Conservation (phyloP, 2,329 filamentous ascomycete genomes). For the Dryadomyces sulphureus region DNA sequence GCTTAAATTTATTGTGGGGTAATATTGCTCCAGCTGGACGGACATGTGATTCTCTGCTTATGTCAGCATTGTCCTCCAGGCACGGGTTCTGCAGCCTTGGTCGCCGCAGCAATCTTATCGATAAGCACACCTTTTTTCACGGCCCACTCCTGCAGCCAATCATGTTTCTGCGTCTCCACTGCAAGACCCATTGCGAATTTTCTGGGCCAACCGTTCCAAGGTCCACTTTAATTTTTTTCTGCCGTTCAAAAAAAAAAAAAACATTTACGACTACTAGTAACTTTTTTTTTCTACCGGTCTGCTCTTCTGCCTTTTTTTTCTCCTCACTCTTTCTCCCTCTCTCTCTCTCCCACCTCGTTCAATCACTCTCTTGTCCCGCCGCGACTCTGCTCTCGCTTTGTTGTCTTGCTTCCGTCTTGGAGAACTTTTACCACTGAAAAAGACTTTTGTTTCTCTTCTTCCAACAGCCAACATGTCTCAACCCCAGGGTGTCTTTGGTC, state of each 20-base stretch:
- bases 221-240: conserved; percentile 8
- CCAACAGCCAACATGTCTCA: conserved; percentile 7
- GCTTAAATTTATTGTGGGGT: background rate
- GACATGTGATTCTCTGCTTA: no score
- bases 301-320: conserved; percentile 13
- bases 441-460: background rate
- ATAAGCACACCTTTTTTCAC: conserved; percentile 1
- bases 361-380: conserved; percentile 11
- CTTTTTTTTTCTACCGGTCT: conserved; percentile 6
- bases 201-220: conserved; percentile 9
- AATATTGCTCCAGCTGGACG: background rate
- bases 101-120: conserved; percentile 9
- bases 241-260: conserved; percentile 8
- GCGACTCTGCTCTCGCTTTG: background rate
- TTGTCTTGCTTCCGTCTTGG: no score
- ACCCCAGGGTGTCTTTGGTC: conserved; percentile 51
- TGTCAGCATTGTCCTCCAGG: no score
- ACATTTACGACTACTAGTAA: conserved; percentile 3
- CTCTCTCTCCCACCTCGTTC: conserved; percentile 11
- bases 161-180: background rate
- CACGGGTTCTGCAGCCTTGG: no score
- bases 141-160: background rate
- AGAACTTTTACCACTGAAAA: conserved; percentile 7
- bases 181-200: conserved; percentile 3
- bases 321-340: background rate